Evolutionary conservation across 345 rosid species (phyloP), one percentile per base, ranked within the genome.

Genomic region (Eucalyptus dawsonii): DNA sequence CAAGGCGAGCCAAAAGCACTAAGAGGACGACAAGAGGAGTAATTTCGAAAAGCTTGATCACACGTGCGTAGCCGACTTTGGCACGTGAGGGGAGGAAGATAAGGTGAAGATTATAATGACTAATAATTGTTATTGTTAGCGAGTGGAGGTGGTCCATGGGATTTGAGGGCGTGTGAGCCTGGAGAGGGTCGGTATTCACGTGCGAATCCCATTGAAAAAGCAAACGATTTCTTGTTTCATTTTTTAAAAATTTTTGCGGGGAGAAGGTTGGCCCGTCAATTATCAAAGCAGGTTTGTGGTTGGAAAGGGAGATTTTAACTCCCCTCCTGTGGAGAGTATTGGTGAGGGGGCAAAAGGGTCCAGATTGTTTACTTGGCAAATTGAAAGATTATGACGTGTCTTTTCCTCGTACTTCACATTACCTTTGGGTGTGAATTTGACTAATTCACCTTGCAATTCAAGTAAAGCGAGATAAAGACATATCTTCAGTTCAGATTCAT

Each of bases 161-260:
- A 42, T 86, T 86, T 86, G 47, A 9, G 65, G 88, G 91, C 94
- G 94, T 92, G 93, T 91, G 94, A 90, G 88, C 40, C 50, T 90
- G 88, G 54, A 37, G 90, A 89, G 87, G 90, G 91, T 91, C 29
- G 93, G 92, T 95, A 92, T 90, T 95, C 97, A 95, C 95, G 95
- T 96, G 97, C 94, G 90, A 86, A 86, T 89, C 72, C 58, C 69
- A 47, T 40, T 91, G 87, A 91, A 88, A 94, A 88, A 89, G 88
- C 89, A 88, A 86, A 91, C 89, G 45, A 31, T 60, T 54, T 86
- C 56, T 37, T 34, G 14, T 53, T 53, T 58, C 12, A 86, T 31
- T 37, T 31, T n/a, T n/a, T 51, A 2, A n/a, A n/a, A 34, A 34
- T 88, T 81, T 47, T 58, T 51, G 85, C 90, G 88, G 50, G 89